phyloP scores from a whole-genome alignment of 108 stramenopile species.

The Nannochloropsis gaditana region DNA sequence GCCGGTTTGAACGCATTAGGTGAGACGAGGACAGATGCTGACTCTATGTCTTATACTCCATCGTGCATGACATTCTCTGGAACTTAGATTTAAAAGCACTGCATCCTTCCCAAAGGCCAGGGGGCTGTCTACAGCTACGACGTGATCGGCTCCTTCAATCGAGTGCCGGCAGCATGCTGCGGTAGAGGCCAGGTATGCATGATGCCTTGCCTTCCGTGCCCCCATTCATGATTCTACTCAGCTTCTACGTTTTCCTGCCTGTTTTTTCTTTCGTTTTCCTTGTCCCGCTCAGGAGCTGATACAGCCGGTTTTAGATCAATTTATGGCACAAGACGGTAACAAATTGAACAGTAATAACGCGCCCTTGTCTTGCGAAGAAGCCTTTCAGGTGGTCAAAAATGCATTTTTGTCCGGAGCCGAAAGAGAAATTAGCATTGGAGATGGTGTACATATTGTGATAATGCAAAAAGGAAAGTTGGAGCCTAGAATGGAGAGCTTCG shows the following conservation, averaged over 20 bases:
- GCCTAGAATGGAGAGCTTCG: not conserved
- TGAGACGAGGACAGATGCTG: constrained; percentile 24
- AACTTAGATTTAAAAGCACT: too few relatives aligned
- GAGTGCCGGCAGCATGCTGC: constrained; percentile 21
- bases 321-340: not conserved
- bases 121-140: constrained; percentile 54
- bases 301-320: constrained; percentile 36
- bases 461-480: constrained; percentile 3
- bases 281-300: constrained; percentile 18
- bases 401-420: constrained; percentile 46
- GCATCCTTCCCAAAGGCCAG: constrained; percentile 20
- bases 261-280: not conserved
- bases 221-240: not conserved
- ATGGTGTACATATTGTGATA: constrained; percentile 45
- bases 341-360: constrained; percentile 22
- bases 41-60: not conserved
- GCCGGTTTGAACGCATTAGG: constrained; percentile 43
- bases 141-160: constrained; percentile 50
- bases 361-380: constrained; percentile 36
- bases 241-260: not conserved
- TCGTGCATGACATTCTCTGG: too few relatives aligned
- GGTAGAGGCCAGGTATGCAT: not conserved
- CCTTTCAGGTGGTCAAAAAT: constrained; percentile 35
- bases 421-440: constrained; percentile 46
- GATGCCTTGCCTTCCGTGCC: not conserved